These are phyloP conservation scores for Aspergillus fijiensis DNA, from an alignment of 2,329 filamentous ascomycete genomes.

Conservation along the genomic window DNA sequence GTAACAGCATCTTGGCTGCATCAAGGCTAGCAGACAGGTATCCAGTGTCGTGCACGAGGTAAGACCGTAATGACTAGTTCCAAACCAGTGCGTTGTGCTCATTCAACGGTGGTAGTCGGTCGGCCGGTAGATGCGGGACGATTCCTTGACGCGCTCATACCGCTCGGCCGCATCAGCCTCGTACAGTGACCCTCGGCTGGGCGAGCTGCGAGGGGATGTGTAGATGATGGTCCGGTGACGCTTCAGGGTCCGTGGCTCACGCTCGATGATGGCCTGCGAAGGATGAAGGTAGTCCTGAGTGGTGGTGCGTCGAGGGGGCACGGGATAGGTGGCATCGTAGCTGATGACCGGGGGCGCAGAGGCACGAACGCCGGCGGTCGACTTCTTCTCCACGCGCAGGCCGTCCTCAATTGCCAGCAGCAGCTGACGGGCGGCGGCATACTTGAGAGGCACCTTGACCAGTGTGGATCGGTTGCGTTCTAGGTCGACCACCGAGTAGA, in stretches of 20 bases:
- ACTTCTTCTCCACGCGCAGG: slow-evolving; percentile 28
- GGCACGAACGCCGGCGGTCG: neutral
- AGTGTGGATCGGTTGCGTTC: slow-evolving; percentile 38
- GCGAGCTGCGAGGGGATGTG: slow-evolving; percentile 33
- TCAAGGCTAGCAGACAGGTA: neutral
- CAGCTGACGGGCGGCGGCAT: slow-evolving; percentile 36
- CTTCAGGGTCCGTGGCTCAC: slow-evolving; percentile 25
- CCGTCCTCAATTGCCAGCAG: slow-evolving; percentile 46
- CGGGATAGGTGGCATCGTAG: slow-evolving; percentile 35
- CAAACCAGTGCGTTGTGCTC: neutral
- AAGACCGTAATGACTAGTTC: neutral
- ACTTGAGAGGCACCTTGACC: slow-evolving; percentile 44
- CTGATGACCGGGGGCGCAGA: slow-evolving; percentile 22
- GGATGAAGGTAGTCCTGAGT: slow-evolving; percentile 13
- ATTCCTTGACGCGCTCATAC: slow-evolving; percentile 33
- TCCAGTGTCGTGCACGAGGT: neutral
- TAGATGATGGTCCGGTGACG: slow-evolving; percentile 37
- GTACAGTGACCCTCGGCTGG: slow-evolving; percentile 39
- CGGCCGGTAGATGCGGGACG: slow-evolving; percentile 30
- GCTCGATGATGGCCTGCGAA: slow-evolving; percentile 31
- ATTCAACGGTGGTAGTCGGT: slow-evolving; percentile 34
- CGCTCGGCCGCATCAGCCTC: slow-evolving; percentile 35
- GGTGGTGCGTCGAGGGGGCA: slow-evolving; percentile 28
- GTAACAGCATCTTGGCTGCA: neutral
- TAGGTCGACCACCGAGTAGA: slow-evolving; percentile 46